A percentile compares a stretch with the other conserved stretches of the same genome.
Evolutionary conservation across 1,139 yeast species (phyloP).

Genomic region (Zygosaccharomyces sapae): DNA sequence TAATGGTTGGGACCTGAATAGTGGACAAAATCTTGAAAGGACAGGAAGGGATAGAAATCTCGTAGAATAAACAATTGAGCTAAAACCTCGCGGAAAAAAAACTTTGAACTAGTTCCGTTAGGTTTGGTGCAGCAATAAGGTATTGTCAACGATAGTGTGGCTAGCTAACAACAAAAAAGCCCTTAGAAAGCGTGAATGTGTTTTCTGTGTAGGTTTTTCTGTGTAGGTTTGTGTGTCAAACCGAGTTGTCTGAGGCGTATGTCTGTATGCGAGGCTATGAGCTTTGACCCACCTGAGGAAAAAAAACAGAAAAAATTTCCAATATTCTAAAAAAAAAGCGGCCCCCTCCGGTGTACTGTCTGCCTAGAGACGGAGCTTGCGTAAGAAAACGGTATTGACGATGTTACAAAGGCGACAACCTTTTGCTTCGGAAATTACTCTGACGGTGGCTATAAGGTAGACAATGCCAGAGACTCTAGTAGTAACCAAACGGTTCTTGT

Average conservation of each 20-base stretch:
- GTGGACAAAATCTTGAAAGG: slow-evolving; percentile 13
- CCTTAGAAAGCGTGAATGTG: slow-evolving; percentile 1
- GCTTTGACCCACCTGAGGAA: slow-evolving; percentile 1
- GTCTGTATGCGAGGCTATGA: slow-evolving; percentile 6
- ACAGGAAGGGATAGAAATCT: slow-evolving; percentile 3
- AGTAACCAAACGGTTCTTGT: background rate
- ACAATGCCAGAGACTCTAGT: background rate
- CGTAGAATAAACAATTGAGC: slow-evolving; percentile 3
- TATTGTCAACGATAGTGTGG: slow-evolving; percentile 1
- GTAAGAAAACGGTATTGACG: background rate
- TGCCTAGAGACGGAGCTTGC: background rate
- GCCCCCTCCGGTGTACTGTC: slow-evolving; percentile 3
- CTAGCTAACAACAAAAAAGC: slow-evolving; percentile 5
- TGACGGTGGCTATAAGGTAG: background rate
- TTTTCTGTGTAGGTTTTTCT: background rate
- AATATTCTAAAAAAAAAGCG: background rate
- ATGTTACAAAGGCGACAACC: background rate
- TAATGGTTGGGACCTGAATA: slow-evolving; percentile 18
- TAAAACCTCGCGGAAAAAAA: slow-evolving; percentile 6
- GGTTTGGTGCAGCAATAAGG: background rate
- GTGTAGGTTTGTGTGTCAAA: slow-evolving; percentile 6
- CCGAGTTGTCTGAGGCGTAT: slow-evolving; percentile 8
- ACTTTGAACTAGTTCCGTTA: background rate
- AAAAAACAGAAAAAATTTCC: background rate
- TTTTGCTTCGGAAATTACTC: background rate